A percentile compares a stretch with the other conserved stretches of the same genome.
These are phyloP conservation scores for Sonneratia caseolaris DNA, from an alignment of 345 rosid genomes.

Conservation along the genomic window DNA sequence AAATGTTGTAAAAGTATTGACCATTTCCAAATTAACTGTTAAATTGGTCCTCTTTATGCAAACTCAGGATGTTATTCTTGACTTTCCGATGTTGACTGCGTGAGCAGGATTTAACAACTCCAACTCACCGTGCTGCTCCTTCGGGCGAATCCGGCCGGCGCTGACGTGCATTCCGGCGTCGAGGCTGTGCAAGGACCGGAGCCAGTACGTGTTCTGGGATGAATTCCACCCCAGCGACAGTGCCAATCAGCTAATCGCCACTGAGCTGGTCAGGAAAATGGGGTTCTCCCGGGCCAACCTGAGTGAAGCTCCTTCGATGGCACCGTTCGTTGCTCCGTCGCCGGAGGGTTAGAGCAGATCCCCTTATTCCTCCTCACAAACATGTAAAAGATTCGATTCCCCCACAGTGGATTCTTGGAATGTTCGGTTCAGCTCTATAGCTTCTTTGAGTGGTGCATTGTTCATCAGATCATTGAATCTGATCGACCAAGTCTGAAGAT, in stretches of 20 bases:
- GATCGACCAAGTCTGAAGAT: not conserved
- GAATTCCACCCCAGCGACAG: conserved; percentile 86
- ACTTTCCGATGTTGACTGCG: not conserved
- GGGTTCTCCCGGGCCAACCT: conserved; percentile 32
- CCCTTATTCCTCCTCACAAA: not conserved
- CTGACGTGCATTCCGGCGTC: conserved; percentile 45
- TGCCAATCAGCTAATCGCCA: conserved; percentile 72
- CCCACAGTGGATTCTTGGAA: no score
- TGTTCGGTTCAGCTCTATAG: not conserved
- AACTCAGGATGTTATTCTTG: not conserved
- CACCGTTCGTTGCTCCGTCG: conserved; percentile 1
- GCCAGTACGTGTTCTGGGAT: conserved; percentile 92
- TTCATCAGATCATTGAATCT: no score
- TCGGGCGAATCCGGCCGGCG: conserved; percentile 8
- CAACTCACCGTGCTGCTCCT: conserved; percentile 86
- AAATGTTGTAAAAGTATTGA: no score
- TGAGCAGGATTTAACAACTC: conserved; percentile 25
- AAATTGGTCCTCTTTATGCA: no score
- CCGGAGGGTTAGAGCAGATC: not conserved
- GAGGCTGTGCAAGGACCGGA: conserved; percentile 70
- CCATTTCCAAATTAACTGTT: no score
- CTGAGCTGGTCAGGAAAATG: conserved; percentile 63
- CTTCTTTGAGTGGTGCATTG: no score
- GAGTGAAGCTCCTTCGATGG: conserved; percentile 21
- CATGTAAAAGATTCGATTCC: not conserved